Base-by-base conservation (phyloP, 306 rosid species). In the Prunus davidiana region DNA sequence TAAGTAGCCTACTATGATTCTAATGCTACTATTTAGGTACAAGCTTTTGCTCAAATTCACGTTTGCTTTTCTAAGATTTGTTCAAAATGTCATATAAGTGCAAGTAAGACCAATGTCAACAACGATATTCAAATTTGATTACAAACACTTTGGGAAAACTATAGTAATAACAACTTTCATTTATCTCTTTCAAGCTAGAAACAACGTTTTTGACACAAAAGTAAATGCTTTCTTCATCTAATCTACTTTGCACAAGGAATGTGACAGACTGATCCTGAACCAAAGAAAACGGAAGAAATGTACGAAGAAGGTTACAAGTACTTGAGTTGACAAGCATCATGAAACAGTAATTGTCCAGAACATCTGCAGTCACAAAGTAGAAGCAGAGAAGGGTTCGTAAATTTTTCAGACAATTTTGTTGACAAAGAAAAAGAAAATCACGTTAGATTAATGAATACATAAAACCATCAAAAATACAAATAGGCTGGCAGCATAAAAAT, bases 311-410 rank as follows among this genome's bases (percentile, higher is more conserved):
- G 67, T 50, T 28, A 63, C 66, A 66, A 55, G 58, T 25, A 20
- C 57, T 25, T 22, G 30, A 34, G 79, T 64, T 66, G 65, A 20
- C 38, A 20, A 11, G 43, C 41, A 24, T 30, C 55, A 73, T 12
- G 61, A 25, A n/a, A 13, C 8, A 30, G 64, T 38, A 67, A 68
- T 46, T 47, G 77, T 32, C 65, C 30, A 62, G 30, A 30, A 66
- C 38, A 80, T 72, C 84, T 84, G 69, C 82, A 80, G 62, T 49
- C 60, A 79, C 76, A 72, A 63, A 13, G 55, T 14, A 38, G 25
- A 71, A 65, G 45, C 46, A 61, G 41, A 16, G 32, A 52, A 54
- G 18, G 69, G 20, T 30, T 24, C 5, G 43, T 50, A 57, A 68
- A 22, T 43, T 64, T 49, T 54, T 2, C 20, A 63, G 63, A 67